Base-by-base conservation (phyloP, 31 red algal species). In the Porphyra umbilicalis region DNA sequence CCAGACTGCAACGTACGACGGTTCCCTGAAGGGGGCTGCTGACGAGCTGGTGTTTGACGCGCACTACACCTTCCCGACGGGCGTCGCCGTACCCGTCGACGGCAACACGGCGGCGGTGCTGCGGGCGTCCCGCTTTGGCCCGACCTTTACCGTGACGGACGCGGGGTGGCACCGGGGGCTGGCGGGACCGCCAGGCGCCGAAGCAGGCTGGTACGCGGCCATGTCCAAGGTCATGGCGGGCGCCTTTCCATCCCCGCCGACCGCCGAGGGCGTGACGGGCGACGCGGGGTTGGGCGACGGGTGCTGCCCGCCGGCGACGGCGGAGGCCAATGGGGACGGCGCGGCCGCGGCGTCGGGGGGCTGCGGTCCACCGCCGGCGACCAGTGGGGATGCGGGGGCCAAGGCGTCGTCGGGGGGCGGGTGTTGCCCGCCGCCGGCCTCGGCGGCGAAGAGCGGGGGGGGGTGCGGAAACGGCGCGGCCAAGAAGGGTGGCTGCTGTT, bases 91-190 rank as follows among this genome's bases (percentile, higher is more conserved):
- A 32, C 77, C 81, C 33, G 78, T 97, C 25, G 91, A 94, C 82
- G 39, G 75, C 20, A 97, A 97, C 46, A 97, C 95, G 9, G 91
- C 92, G 16, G 80, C 81, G 34, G 93, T 97, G 35, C 80, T 97
- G 67, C 36, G 83, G 77, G 35, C 57, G 18, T 85, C 88, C 33
- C 35, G 95, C 38, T 94, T 87, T 85, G 79, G n/a, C 31, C 36
- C n/a, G 10, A 18, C 78, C 33, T 94, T 97, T 77, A 46, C 29
- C 37, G 84, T 93, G 33, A 85, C 85, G 36, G 84, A 44, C 32
- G 85, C 39, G 16, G 77, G 68, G 3, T 75, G 75, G 44, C 92
- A 94, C 82, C 38, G 39, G 36, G 92, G 92, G 15, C 75, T 83
- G 33, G 57, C 57, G 10, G 57, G 57, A 7, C 3, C 57, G 57